These are phyloP conservation scores for Cucurbita maxima DNA, from an alignment of 306 rosid genomes.

Conservation along the genomic window DNA sequence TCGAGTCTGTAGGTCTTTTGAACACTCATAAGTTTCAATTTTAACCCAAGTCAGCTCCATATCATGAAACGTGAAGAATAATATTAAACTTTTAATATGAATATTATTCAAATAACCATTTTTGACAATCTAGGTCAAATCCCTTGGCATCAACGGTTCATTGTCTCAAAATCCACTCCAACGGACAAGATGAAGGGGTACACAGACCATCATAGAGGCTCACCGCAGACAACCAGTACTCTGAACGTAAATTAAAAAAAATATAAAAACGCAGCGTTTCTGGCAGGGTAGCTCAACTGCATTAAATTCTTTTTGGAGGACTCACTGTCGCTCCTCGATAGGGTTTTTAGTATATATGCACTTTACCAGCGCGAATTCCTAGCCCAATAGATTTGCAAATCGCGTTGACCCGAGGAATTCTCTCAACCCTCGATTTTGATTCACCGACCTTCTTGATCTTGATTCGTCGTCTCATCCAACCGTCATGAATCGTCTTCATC, in stretches of 20 bases:
- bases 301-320: slow-evolving; percentile 24
- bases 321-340: slow-evolving; percentile 13
- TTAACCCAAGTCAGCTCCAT: too few relatives aligned
- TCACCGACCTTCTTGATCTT: neutral
- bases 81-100: too few relatives aligned
- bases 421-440: slow-evolving; percentile 10
- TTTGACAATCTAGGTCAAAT: too few relatives aligned
- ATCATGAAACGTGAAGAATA: too few relatives aligned
- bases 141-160: neutral
- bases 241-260: neutral
- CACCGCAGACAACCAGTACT: neutral
- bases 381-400: neutral
- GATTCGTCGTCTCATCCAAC: neutral
- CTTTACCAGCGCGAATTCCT: slow-evolving; percentile 20
- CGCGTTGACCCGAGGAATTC: slow-evolving; percentile 18
- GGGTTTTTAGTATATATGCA: slow-evolving; percentile 11
- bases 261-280: neutral
- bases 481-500: neutral
- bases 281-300: slow-evolving; percentile 14
- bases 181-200: neutral
- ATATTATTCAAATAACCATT: too few relatives aligned
- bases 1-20: too few relatives aligned
- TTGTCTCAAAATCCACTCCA: neutral
- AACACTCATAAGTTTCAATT: too few relatives aligned
- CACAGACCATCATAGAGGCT: neutral